These are phyloP conservation scores for Sungouiella thailandica DNA, from an alignment of 805 yeast species.

Conservation along the genomic window DNA sequence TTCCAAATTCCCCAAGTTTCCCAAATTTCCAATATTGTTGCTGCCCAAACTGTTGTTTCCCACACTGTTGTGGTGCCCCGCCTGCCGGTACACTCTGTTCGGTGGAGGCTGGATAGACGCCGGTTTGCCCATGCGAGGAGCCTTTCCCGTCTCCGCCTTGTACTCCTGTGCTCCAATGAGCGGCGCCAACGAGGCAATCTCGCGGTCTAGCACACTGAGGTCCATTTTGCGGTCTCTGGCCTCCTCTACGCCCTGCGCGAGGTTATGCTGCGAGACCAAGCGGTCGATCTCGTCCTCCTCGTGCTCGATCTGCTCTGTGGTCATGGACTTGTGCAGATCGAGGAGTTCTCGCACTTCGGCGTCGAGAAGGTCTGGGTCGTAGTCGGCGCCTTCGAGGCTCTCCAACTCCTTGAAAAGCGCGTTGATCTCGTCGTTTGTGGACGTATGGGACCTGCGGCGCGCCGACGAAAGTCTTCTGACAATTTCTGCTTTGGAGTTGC, in stretches of 20 bases:
- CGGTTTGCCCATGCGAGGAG: not conserved
- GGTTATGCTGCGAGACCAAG: constrained; percentile 31
- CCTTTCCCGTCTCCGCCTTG: not conserved
- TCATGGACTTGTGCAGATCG: constrained; percentile 17
- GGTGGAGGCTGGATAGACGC: constrained; percentile 39
- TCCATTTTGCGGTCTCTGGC: constrained; percentile 21
- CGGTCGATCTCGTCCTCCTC: constrained; percentile 37
- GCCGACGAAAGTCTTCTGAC: constrained; percentile 29
- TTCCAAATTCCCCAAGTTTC: no score
- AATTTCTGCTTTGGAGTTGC: constrained; percentile 14
- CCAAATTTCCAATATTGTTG: no score
- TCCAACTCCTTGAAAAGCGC: constrained; percentile 35
- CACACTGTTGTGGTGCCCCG: no score
- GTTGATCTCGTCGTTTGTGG: constrained; percentile 35
- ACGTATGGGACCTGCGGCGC: constrained; percentile 33
- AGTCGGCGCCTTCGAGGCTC: constrained; percentile 14
- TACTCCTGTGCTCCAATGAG: constrained; percentile 34
- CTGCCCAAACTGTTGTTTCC: not conserved
- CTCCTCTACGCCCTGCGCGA: constrained; percentile 26
- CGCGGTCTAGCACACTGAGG: constrained; percentile 33
- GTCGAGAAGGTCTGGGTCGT: constrained; percentile 8
- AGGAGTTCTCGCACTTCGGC: constrained; percentile 6
- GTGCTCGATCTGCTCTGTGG: constrained; percentile 18
- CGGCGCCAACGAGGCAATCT: constrained; percentile 37
- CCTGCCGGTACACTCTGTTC: constrained; percentile 32